Percentiles rank a stretch among this genome's conserved stretches.
phyloP scores from a whole-genome alignment of 371 early-diverging fungal species.

The Mortierella sp. region DNA sequence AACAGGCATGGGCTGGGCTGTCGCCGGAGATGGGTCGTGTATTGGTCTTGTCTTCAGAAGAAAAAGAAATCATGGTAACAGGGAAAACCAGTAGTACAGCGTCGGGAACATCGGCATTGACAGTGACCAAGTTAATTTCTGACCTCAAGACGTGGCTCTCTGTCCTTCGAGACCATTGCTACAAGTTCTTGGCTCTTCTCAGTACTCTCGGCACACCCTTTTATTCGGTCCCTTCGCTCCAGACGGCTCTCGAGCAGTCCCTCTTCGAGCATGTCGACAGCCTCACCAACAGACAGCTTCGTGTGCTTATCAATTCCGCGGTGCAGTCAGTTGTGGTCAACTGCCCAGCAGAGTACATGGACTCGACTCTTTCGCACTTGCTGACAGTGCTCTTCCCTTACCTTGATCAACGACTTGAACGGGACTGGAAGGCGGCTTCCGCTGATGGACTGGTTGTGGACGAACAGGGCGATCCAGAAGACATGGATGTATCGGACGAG shows the following conservation, averaged over 20 bases:
- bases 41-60: constrained; percentile 29
- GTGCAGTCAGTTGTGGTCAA: constrained; percentile 61
- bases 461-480: constrained; percentile 53
- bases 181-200: constrained; percentile 55
- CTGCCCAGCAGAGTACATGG: constrained; percentile 58
- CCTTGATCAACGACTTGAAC: constrained; percentile 44
- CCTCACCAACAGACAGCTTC: constrained; percentile 63
- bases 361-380: constrained; percentile 49
- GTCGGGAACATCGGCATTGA: background rate
- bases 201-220: constrained; percentile 56
- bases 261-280: constrained; percentile 55
- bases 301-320: constrained; percentile 53
- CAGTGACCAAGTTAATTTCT: constrained; percentile 10
- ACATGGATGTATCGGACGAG: constrained; percentile 63
- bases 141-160: constrained; percentile 43
- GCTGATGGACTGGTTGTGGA: constrained; percentile 47
- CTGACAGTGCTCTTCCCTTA: constrained; percentile 60
- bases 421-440: constrained; percentile 42
- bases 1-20: constrained; percentile 15
- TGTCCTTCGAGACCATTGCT: constrained; percentile 40
- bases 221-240: constrained; percentile 56
- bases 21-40: constrained; percentile 32
- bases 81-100: constrained; percentile 16
- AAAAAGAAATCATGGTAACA: constrained; percentile 47
- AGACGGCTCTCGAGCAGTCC: constrained; percentile 30